Evolutionary conservation across 352 stramenopile species (phyloP).

Genomic region (Ophiocytium majus): DNA sequence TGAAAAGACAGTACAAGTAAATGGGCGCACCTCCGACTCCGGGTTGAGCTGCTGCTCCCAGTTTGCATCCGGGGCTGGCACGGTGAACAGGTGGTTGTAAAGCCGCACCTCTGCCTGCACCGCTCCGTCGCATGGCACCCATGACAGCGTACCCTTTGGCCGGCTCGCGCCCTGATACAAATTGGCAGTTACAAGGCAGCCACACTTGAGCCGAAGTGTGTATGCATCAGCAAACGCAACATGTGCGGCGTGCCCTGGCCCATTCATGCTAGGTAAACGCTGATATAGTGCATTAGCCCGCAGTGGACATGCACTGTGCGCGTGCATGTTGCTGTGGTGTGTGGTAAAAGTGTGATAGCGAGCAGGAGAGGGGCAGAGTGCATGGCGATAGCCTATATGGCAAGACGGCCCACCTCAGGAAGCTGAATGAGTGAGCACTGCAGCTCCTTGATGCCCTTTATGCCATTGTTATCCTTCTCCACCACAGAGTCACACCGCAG

Average conservation of each 20-base stretch:
- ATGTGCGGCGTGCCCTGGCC: too few relatives aligned
- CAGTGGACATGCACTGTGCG: too few relatives aligned
- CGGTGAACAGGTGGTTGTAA: slow-evolving; percentile 95
- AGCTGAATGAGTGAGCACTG: slow-evolving; percentile 63
- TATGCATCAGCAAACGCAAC: too few relatives aligned
- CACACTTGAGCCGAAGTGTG: too few relatives aligned
- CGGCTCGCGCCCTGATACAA: slow-evolving; percentile 59
- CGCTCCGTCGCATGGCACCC: slow-evolving; percentile 79
- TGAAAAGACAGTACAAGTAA: too few relatives aligned
- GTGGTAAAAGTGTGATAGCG: too few relatives aligned
- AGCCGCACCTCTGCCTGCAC: slow-evolving; percentile 83
- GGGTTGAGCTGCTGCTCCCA: slow-evolving; percentile 65
- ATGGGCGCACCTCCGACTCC: slow-evolving; percentile 36
- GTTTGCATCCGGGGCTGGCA: slow-evolving; percentile 73
- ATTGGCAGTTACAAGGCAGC: too few relatives aligned
- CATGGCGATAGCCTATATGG: too few relatives aligned
- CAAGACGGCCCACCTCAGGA: slow-evolving; percentile 48
- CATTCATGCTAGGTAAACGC: too few relatives aligned
- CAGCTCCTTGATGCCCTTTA: slow-evolving; percentile 49
- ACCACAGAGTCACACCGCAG: slow-evolving; percentile 84
- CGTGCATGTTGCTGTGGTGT: too few relatives aligned
- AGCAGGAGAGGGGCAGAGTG: too few relatives aligned
- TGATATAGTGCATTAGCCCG: too few relatives aligned
- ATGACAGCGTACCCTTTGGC: slow-evolving; percentile 90
- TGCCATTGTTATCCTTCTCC: slow-evolving; percentile 63